Conservation (phyloP, 116 monocot species). For the Zostera marina region DNA sequence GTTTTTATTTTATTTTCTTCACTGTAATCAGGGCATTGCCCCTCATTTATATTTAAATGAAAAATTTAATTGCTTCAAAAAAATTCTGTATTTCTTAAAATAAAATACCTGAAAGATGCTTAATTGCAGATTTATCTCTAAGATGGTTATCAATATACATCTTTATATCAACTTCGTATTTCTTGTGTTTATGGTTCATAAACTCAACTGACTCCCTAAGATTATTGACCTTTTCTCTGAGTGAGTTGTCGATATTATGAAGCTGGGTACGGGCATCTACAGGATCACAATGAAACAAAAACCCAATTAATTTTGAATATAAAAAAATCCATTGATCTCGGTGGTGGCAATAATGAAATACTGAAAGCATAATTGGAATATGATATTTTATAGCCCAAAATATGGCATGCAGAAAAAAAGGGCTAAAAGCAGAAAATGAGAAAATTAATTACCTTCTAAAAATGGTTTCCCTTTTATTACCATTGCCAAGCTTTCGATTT, state of each 20-base stretch:
- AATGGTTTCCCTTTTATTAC: constrained; percentile 31
- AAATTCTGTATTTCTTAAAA: no score
- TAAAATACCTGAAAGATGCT: constrained; percentile 58
- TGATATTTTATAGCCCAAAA: background rate
- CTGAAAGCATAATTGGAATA: background rate
- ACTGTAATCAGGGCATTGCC: no score
- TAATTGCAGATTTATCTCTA: constrained; percentile 50
- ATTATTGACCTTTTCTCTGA: constrained; percentile 43
- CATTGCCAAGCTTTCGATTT: constrained; percentile 39
- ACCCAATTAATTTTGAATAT: background rate
- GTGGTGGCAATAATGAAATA: background rate
- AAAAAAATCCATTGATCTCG: background rate
- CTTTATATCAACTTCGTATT: constrained; percentile 46
- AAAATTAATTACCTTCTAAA: constrained; percentile 42
- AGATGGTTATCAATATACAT: constrained; percentile 25
- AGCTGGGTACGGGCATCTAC: constrained; percentile 52
- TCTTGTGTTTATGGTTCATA: constrained; percentile 48
- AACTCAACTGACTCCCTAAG: constrained; percentile 39
- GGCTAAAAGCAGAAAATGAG: background rate
- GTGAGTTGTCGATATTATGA: constrained; percentile 39
- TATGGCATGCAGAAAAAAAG: background rate
- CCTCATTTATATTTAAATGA: no score
- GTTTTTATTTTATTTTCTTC: no score
- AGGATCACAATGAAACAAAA: background rate
- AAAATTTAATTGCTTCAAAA: no score